These are phyloP conservation scores for Cokeromyces recurvatus DNA, from an alignment of 371 early-diverging fungal species.

Conservation along the genomic window DNA sequence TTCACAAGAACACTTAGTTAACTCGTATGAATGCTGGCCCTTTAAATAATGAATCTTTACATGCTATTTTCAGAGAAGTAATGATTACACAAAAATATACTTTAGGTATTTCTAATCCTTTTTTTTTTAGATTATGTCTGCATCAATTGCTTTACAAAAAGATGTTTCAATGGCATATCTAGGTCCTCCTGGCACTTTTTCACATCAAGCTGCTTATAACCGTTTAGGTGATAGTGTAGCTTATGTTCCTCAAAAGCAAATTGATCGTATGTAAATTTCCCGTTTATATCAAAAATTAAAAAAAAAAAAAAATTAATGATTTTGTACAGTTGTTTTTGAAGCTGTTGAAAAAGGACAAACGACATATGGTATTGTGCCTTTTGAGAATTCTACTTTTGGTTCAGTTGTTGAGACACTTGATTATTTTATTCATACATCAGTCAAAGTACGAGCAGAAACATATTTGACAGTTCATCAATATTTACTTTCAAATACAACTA, in stretches of 20 bases:
- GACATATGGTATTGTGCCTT: slow-evolving; percentile 91
- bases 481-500: slow-evolving; percentile 67
- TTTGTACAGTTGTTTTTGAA: slow-evolving; percentile 62
- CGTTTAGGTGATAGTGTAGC: slow-evolving; percentile 78
- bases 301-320: background rate
- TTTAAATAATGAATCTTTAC: slow-evolving; percentile 66
- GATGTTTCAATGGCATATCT: slow-evolving; percentile 83
- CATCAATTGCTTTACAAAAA: slow-evolving; percentile 81
- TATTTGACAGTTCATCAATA: slow-evolving; percentile 76
- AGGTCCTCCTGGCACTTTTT: slow-evolving; percentile 91
- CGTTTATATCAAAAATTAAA: too few species aligned
- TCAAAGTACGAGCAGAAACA: slow-evolving; percentile 59
- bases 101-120: too few species aligned
- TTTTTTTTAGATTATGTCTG: slow-evolving; percentile 71
- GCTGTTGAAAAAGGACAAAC: slow-evolving; percentile 75
- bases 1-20: slow-evolving; percentile 21
- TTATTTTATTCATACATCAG: slow-evolving; percentile 55
- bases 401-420: slow-evolving; percentile 84
- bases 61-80: slow-evolving; percentile 83
- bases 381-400: slow-evolving; percentile 92
- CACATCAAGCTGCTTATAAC: slow-evolving; percentile 85
- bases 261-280: slow-evolving; percentile 31
- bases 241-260: slow-evolving; percentile 66
- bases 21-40: slow-evolving; percentile 77
- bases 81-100: background rate